These are phyloP conservation scores for Mycena pura DNA, from an alignment of 768 basidiomycete genomes.

Conservation along the genomic window DNA sequence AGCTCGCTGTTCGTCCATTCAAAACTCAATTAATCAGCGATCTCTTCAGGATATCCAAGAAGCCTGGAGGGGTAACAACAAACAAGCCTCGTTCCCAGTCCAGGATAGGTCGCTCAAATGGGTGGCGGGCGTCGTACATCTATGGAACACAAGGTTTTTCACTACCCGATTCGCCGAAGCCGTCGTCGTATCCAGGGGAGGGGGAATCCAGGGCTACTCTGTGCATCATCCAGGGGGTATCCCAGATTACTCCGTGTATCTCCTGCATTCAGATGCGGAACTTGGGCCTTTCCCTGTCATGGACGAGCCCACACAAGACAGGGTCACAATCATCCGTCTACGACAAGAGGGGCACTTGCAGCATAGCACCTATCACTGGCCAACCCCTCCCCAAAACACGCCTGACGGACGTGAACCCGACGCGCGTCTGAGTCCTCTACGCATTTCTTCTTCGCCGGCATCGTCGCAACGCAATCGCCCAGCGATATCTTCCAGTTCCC, in stretches of 20 bases:
- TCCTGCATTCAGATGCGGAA: neutral
- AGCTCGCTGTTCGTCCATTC: neutral
- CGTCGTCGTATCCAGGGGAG: conserved; percentile 1
- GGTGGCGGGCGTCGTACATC: conserved; percentile 8
- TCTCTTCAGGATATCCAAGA: neutral
- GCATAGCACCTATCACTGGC: no score
- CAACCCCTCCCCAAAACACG: no score
- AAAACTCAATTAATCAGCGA: neutral
- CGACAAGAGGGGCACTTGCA: no score
- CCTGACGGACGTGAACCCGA: no score
- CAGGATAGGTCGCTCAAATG: neutral
- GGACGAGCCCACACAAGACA: neutral
- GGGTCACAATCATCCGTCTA: conserved; percentile 7
- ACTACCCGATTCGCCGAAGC: neutral
- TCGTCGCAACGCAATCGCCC: no score
- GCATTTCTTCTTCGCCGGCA: no score
- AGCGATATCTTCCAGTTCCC: neutral
- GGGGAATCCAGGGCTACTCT: neutral
- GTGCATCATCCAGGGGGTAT: no score
- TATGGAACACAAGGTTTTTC: conserved; percentile 18
- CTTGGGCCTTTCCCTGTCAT: neutral
- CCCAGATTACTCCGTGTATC: conserved; percentile 6
- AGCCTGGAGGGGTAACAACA: neutral
- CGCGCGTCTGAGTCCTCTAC: no score
- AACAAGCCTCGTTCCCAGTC: neutral